Conservation (phyloP, 2,329 filamentous ascomycete species). For the Beauveria asiatica region DNA sequence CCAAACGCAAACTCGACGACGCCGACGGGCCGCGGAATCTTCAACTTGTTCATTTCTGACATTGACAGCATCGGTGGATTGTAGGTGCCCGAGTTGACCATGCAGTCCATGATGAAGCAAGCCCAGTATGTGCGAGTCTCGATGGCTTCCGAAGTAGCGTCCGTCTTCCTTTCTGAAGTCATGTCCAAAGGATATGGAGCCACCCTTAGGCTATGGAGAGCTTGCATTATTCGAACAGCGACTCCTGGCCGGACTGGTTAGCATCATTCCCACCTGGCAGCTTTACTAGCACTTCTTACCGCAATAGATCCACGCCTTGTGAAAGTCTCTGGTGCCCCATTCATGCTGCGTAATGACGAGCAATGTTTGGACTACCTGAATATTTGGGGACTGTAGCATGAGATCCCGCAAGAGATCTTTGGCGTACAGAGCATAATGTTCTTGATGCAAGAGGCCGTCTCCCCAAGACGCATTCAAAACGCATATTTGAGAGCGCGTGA, state of each 20-base stretch:
- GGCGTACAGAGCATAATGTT: constrained; percentile 25
- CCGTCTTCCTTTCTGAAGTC: constrained; percentile 13
- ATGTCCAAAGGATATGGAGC: constrained; percentile 22
- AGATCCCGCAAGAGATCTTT: constrained; percentile 19
- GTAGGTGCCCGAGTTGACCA: constrained; percentile 33
- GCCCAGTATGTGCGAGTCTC: constrained; percentile 36
- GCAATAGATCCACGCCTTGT: constrained; percentile 35
- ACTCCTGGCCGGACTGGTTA: constrained; percentile 19
- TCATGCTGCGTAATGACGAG: constrained; percentile 31
- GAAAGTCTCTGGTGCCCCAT: constrained; percentile 33
- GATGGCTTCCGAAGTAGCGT: constrained; percentile 20
- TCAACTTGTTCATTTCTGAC: constrained; percentile 25
- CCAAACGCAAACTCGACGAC: constrained; percentile 33
- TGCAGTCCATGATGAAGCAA: constrained; percentile 37
- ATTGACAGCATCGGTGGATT: constrained; percentile 29
- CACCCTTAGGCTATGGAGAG: constrained; percentile 22
- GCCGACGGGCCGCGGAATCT: constrained; percentile 22
- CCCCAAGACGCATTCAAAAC: constrained; percentile 22
- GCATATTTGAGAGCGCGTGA: constrained; percentile 24
- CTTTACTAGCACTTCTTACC: constrained; percentile 14
- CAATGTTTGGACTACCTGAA: constrained; percentile 30
- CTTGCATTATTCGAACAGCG: constrained; percentile 31
- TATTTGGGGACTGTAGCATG: constrained; percentile 21
- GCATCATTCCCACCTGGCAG: neutral
- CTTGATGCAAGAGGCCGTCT: constrained; percentile 21